These are phyloP conservation scores for Linderniella brevidens DNA, from an alignment of 257 asterid species.

Conservation along the genomic window DNA sequence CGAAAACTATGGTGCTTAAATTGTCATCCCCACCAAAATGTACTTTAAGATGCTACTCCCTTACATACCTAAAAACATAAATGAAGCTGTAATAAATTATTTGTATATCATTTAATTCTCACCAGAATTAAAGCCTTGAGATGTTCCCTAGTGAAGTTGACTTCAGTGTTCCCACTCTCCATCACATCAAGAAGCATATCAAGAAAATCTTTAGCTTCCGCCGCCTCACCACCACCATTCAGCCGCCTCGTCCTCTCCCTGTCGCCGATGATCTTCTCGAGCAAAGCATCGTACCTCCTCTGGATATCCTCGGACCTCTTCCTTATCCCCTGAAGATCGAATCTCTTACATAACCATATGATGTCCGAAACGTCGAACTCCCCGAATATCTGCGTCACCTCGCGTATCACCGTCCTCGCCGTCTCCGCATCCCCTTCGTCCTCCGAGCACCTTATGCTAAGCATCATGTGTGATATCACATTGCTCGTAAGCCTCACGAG, in stretches of 20 bases:
- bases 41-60: too few relatives aligned
- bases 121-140: conserved; percentile 51
- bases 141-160: conserved; percentile 35
- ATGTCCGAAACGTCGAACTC: conserved; percentile 34
- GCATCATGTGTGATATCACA: conserved; percentile 37
- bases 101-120: background rate
- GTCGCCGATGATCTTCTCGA: conserved; percentile 34
- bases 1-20: too few relatives aligned
- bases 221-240: conserved; percentile 9
- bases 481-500: conserved; percentile 31
- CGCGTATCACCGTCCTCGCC: conserved; percentile 30
- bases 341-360: conserved; percentile 27
- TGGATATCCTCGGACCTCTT: conserved; percentile 28
- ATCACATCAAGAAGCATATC: conserved; percentile 39
- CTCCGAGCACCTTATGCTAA: conserved; percentile 29
- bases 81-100: background rate
- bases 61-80: too few relatives aligned
- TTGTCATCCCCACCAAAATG: too few relatives aligned
- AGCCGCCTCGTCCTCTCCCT: conserved; percentile 20
- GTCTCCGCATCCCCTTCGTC: conserved; percentile 26
- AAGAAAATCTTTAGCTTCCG: conserved; percentile 26
- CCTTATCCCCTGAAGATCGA: conserved; percentile 45
- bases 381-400: conserved; percentile 48
- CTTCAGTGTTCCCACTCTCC: conserved; percentile 31
- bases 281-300: conserved; percentile 34